Evolutionary conservation across 208 protist species (phyloP).

Genomic region (Leptomonas seymouri): DNA sequence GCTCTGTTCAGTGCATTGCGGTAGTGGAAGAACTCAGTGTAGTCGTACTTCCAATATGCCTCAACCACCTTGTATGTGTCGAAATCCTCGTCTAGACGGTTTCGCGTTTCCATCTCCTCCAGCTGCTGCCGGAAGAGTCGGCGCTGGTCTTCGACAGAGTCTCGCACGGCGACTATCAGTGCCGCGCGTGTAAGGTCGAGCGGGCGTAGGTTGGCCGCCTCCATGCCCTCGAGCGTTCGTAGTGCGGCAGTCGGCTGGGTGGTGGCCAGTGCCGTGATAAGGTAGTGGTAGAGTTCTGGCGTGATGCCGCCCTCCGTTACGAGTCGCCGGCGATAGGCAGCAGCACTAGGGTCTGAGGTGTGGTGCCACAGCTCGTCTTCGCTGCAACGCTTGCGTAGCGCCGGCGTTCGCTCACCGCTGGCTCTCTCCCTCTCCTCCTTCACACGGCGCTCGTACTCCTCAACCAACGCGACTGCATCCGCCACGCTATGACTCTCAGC

Average conservation of each 20-base stretch:
- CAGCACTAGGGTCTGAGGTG: slow-evolving; percentile 52
- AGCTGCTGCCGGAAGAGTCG: slow-evolving; percentile 69
- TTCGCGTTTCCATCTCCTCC: slow-evolving; percentile 44
- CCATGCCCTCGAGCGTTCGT: slow-evolving; percentile 74
- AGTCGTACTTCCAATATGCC: slow-evolving; percentile 87
- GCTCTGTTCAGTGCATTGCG: slow-evolving; percentile 60
- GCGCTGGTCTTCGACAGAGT: slow-evolving; percentile 43
- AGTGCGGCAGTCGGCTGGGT: slow-evolving; percentile 72
- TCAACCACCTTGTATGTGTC: slow-evolving; percentile 61
- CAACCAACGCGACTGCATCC: slow-evolving; percentile 49
- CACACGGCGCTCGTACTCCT: slow-evolving; percentile 60
- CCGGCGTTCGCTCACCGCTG: slow-evolving; percentile 9
- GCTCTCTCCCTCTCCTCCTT: slow-evolving; percentile 41
- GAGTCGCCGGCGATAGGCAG: slow-evolving; percentile 48
- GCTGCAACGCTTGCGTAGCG: slow-evolving; percentile 6
- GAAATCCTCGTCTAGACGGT: slow-evolving; percentile 59
- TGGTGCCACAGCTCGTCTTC: slow-evolving; percentile 65
- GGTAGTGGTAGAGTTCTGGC: slow-evolving; percentile 90
- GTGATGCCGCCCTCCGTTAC: slow-evolving; percentile 66
- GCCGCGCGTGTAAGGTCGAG: slow-evolving; percentile 81
- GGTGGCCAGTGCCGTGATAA: slow-evolving; percentile 63
- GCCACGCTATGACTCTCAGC: slow-evolving; percentile 43
- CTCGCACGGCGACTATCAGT: slow-evolving; percentile 56
- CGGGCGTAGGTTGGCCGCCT: slow-evolving; percentile 53
- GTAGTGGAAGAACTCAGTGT: slow-evolving; percentile 78